Conservation (phyloP, 2,329 filamentous ascomycete species). For the Colletotrichum liriopes region DNA sequence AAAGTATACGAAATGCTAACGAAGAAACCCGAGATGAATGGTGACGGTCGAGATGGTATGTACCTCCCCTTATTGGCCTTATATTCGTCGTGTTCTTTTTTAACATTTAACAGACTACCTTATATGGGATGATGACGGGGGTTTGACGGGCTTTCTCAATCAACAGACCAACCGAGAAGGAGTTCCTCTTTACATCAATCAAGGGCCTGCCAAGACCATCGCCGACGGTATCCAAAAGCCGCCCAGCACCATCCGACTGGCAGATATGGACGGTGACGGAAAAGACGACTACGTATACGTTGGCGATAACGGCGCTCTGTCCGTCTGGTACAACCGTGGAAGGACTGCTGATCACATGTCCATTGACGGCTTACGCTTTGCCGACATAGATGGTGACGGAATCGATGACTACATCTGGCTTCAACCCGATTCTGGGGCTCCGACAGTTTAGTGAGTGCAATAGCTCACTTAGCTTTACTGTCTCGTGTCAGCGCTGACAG, state of each 20-base stretch:
- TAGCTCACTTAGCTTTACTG: too few relatives aligned
- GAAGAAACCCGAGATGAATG: constrained; percentile 26
- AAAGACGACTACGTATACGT: constrained; percentile 40
- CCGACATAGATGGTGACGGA: constrained; percentile 35
- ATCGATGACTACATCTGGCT: constrained; percentile 45
- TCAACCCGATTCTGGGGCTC: constrained; percentile 33
- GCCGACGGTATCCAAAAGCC: constrained; percentile 21
- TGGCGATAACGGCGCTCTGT: constrained; percentile 28
- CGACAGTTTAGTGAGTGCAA: constrained; percentile 16
- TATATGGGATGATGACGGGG: constrained; percentile 42
- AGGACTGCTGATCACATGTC: constrained; percentile 16
- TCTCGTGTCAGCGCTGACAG: too few relatives aligned
- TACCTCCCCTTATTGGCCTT: too few relatives aligned
- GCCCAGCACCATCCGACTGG: constrained; percentile 33
- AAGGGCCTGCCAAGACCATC: constrained; percentile 40
- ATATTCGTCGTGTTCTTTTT: too few relatives aligned
- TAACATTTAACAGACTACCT: constrained; percentile 36
- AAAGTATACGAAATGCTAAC: not conserved
- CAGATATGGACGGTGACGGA: constrained; percentile 45
- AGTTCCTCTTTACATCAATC: constrained; percentile 40
- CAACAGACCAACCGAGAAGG: constrained; percentile 40
- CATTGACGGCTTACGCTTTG: constrained; percentile 39
- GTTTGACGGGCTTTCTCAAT: constrained; percentile 43
- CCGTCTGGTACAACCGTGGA: constrained; percentile 43
- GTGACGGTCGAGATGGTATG: constrained; percentile 40